A percentile compares a stretch with the other conserved stretches of the same genome.
Conservation (phyloP, 2,329 filamentous ascomycete species). For the Fusarium nelsonii region DNA sequence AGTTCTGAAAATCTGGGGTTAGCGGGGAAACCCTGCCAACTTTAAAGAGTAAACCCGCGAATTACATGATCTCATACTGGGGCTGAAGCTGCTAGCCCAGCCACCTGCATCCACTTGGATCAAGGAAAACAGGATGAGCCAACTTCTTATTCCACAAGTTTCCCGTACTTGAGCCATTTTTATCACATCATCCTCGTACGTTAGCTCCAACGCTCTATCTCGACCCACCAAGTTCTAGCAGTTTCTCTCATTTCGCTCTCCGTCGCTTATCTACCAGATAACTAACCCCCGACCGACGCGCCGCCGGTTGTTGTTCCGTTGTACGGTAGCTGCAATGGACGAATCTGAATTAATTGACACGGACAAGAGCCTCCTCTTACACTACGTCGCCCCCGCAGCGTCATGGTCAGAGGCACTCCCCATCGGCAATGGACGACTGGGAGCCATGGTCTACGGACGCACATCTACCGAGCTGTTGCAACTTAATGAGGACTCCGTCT, state of each 20-base stretch:
- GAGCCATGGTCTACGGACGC: slow-evolving; percentile 59
- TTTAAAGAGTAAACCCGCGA: not conserved
- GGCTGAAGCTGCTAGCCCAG: not conserved
- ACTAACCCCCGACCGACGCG: not conserved
- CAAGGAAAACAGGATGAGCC: not conserved
- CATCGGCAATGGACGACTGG: slow-evolving; percentile 62
- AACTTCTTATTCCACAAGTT: not conserved
- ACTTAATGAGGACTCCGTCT: slow-evolving; percentile 63
- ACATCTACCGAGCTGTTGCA: slow-evolving; percentile 55
- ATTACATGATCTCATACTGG: slow-evolving; percentile 4
- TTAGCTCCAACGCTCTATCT: not conserved
- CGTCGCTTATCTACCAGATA: not conserved
- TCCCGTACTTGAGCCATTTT: not conserved
- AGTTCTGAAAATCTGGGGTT: slow-evolving; percentile 1
- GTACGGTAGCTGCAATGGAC: slow-evolving; percentile 7
- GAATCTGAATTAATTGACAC: not conserved
- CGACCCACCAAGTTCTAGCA: not conserved
- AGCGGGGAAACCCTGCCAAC: slow-evolving; percentile 9
- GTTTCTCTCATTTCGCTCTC: no score
- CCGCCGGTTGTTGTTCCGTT: no score
- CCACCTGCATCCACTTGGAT: not conserved
- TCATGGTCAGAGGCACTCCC: slow-evolving; percentile 56
- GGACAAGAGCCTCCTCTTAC: slow-evolving; percentile 33
- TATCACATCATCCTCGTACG: not conserved
- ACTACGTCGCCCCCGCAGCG: slow-evolving; percentile 44